These are phyloP conservation scores for Waitea zeae DNA, from an alignment of 1,284 basidiomycete genomes.

Conservation along the genomic window DNA sequence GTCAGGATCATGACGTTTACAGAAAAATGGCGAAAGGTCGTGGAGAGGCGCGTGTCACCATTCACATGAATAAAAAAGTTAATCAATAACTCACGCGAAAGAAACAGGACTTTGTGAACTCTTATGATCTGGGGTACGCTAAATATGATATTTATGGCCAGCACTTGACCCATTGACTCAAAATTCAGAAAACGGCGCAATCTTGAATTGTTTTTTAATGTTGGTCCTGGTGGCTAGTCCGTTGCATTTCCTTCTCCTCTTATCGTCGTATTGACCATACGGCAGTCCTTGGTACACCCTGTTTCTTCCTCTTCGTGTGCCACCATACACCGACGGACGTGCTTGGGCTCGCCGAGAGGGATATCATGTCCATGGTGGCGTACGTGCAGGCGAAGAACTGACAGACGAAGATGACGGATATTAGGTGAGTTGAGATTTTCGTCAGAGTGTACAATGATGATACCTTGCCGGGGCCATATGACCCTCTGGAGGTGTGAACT, in stretches of 20 bases:
- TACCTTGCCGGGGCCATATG: slow-evolving; percentile 63
- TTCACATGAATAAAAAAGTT: too few species aligned
- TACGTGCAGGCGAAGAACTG: slow-evolving; percentile 48
- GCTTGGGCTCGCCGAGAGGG: slow-evolving; percentile 63
- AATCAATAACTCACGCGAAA: background rate
- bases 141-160: too few species aligned
- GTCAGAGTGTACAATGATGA: slow-evolving; percentile 26
- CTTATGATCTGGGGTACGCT: slow-evolving; percentile 87
- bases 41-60: slow-evolving; percentile 39
- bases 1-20: slow-evolving; percentile 77
- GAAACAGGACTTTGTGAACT: slow-evolving; percentile 72
- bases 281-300: slow-evolving; percentile 59
- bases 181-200: slow-evolving; percentile 58
- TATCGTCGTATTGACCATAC: slow-evolving; percentile 2
- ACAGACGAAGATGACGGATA: slow-evolving; percentile 50
- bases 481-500: slow-evolving; percentile 29
- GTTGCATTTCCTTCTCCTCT: slow-evolving; percentile 14
- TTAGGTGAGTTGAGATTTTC: background rate
- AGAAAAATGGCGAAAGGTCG: slow-evolving; percentile 48
- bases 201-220: slow-evolving; percentile 77
- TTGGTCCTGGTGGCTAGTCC: slow-evolving; percentile 68
- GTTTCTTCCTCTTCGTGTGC: slow-evolving; percentile 63
- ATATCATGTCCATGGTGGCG: slow-evolving; percentile 36
- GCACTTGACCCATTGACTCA: too few species aligned
- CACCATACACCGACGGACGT: slow-evolving; percentile 77